These are phyloP conservation scores for Microdochium bolleyi DNA, from an alignment of 2,329 filamentous ascomycete genomes.

Conservation along the genomic window DNA sequence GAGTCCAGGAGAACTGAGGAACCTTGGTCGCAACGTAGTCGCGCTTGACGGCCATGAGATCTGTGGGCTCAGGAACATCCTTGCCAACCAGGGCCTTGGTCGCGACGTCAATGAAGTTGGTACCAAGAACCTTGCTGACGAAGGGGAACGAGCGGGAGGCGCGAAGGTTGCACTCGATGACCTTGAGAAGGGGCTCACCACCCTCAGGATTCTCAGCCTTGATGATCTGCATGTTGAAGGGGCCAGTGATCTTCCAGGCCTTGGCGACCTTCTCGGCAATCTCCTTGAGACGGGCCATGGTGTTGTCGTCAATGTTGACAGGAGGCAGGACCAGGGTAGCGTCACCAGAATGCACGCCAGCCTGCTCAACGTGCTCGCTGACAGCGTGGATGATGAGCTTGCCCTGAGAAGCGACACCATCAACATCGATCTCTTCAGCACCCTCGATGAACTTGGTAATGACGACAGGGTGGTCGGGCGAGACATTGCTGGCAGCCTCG, in stretches of 20 bases:
- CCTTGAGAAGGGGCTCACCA: conserved; percentile 73
- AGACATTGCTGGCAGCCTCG: conserved; percentile 80
- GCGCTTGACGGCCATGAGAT: conserved; percentile 83
- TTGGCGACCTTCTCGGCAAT: conserved; percentile 95
- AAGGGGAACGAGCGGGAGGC: conserved; percentile 98
- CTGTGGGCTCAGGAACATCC: conserved; percentile 74
- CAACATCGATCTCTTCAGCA: conserved; percentile 92
- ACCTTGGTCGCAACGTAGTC: conserved; percentile 97
- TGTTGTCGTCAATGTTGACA: conserved; percentile 64
- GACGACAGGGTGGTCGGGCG: conserved; percentile 93
- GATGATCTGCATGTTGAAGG: conserved; percentile 99
- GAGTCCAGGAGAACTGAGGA: conserved; percentile 97
- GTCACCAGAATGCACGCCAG: conserved; percentile 96
- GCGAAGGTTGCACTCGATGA: conserved; percentile 97
- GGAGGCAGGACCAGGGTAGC: conserved; percentile 92
- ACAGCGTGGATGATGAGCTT: conserved; percentile 86
- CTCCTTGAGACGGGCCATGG: conserved; percentile 83
- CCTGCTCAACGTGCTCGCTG: conserved; percentile 94
- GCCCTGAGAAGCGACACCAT: conserved; percentile 81
- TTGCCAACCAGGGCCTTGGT: conserved; percentile 85
- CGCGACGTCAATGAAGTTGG: conserved; percentile 93
- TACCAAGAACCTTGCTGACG: conserved; percentile 91
- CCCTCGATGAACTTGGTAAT: conserved; percentile 98
- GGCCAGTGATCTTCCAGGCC: conserved; percentile 94
- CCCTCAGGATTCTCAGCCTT: conserved; percentile 74